phyloP scores from a whole-genome alignment of 352 stramenopile genomes.

The Phytopythium litorale region DNA sequence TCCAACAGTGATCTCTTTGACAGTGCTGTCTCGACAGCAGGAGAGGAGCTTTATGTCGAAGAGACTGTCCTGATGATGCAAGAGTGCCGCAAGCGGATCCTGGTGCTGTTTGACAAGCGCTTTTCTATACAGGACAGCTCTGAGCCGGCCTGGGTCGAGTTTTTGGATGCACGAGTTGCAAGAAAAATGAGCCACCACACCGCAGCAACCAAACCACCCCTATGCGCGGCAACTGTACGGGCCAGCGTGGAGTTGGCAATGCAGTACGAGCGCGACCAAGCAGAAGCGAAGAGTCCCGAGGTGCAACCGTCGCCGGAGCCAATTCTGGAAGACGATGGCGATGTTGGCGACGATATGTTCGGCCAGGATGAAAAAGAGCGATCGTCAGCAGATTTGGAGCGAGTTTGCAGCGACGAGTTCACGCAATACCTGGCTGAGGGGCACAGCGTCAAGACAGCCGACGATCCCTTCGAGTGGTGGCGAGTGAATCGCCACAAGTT shows the following conservation, averaged over 20 bases:
- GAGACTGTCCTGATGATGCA: not conserved
- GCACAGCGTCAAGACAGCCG: not conserved
- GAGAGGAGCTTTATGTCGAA: not conserved
- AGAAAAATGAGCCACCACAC: not conserved
- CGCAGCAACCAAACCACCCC: not conserved
- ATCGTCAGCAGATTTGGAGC: not conserved
- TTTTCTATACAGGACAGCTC: not conserved
- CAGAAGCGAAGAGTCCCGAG: not conserved
- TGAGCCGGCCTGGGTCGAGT: not conserved
- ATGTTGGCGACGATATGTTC: not conserved
- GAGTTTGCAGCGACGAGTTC: not conserved
- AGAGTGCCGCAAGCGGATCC: not conserved
- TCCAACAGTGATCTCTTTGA: not conserved
- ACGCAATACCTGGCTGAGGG: not conserved
- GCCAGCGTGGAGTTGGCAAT: not conserved
- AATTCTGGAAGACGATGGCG: not conserved
- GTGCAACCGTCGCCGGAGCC: not conserved
- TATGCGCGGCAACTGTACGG: not conserved
- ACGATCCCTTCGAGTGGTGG: conserved; percentile 3
- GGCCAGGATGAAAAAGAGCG: not conserved
- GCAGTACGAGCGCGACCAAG: not conserved
- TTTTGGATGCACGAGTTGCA: not conserved
- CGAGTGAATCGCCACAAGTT: not conserved
- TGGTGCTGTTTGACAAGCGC: not conserved
- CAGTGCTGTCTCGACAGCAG: not conserved